Conservation (phyloP, 2,329 filamentous ascomycete genomes). For the Orbilia blumenaviensis region DNA sequence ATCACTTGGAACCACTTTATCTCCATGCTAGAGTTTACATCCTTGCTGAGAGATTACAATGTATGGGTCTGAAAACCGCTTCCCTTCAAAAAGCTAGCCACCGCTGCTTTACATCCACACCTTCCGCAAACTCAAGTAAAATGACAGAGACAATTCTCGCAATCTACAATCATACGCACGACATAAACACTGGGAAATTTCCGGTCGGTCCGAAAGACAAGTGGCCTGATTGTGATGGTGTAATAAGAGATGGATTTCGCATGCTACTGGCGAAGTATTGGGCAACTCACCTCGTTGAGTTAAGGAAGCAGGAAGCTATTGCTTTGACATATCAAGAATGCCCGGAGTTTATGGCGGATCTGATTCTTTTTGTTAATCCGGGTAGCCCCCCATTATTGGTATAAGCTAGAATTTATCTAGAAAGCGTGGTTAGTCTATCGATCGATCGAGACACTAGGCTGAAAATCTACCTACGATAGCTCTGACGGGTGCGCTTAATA, state of each 20-base stretch:
- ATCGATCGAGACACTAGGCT: too few species aligned
- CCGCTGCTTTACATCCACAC: not conserved
- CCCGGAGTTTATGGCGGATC: constrained; percentile 14
- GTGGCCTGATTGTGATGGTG: not conserved
- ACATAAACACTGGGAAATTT: constrained; percentile 6
- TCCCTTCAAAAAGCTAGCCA: constrained; percentile 11
- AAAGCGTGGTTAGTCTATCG: too few species aligned
- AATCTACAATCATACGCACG: constrained; percentile 12
- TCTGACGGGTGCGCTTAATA: too few species aligned
- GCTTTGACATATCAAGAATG: not conserved
- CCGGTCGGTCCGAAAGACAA: not conserved
- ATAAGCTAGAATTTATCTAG: not conserved
- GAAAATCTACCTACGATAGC: too few species aligned
- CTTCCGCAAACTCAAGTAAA: not conserved
- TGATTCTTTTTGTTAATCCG: constrained; percentile 15
- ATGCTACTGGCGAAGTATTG: constrained; percentile 12
- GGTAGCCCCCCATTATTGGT: not conserved
- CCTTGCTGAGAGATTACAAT: constrained; percentile 5
- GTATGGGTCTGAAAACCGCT: not conserved
- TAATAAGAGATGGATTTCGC: not conserved
- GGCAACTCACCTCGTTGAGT: not conserved
- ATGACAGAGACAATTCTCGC: not conserved
- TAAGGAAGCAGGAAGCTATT: not conserved
- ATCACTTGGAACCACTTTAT: not conserved
- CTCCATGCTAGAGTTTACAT: constrained; percentile 23